phyloP scores from a whole-genome alignment of 129 eudicot species.

The Flaveria brownii region DNA sequence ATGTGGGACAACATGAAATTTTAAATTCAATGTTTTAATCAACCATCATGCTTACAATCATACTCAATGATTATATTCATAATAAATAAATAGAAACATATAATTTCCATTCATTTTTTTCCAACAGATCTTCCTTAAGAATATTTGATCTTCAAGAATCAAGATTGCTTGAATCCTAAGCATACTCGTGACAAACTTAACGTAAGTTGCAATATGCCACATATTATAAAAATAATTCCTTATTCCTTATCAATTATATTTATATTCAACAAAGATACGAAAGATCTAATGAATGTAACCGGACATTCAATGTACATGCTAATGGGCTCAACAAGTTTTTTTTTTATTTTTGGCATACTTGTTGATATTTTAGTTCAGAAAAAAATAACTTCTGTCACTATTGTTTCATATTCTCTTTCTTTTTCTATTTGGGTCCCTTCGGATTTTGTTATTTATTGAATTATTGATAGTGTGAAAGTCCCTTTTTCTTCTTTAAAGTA shows the following conservation, averaged over 20 bases:
- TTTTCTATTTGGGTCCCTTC: conserved; percentile 6
- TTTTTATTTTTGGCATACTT: conserved; percentile 30
- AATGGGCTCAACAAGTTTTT: conserved; percentile 23
- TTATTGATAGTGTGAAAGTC: conserved; percentile 26
- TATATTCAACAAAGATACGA: conserved; percentile 22
- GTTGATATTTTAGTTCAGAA: conserved; percentile 4
- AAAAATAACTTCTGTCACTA: conserved; percentile 25
- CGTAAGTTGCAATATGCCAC: not conserved
- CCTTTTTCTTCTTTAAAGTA: conserved; percentile 12
- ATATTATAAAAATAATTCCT: not conserved
- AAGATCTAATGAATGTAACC: conserved; percentile 29
- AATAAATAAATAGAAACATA: too few relatives aligned
- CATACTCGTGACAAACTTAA: not conserved
- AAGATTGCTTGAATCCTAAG: too few relatives aligned
- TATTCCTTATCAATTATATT: not conserved
- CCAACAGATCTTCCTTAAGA: too few relatives aligned
- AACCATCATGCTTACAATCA: too few relatives aligned
- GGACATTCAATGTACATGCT: conserved; percentile 8
- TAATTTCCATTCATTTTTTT: too few relatives aligned
- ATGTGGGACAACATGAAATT: too few relatives aligned
- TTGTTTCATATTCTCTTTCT: conserved; percentile 10
- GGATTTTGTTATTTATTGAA: conserved; percentile 9
- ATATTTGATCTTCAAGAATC: too few relatives aligned
- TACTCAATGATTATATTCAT: too few relatives aligned
- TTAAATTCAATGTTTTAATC: too few relatives aligned